Evolutionary conservation across 371 early-diverging fungal species (phyloP).

Genomic region (Mucor indicus): DNA sequence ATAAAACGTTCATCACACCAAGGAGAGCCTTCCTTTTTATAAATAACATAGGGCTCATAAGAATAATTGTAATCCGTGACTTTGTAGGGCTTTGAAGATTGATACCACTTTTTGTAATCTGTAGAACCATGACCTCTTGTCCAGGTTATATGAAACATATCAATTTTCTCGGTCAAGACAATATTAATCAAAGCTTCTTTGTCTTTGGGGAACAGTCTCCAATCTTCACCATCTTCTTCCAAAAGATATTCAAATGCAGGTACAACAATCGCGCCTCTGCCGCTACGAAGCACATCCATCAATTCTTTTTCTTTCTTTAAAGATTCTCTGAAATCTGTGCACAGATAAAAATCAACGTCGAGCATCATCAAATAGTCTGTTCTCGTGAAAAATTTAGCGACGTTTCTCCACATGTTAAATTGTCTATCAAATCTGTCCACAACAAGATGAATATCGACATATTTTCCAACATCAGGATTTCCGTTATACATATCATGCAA

Average conservation of each 20-base stretch:
- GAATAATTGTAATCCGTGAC: slow-evolving; percentile 55
- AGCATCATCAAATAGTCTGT: slow-evolving; percentile 59
- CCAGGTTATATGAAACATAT: slow-evolving; percentile 58
- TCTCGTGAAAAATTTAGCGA: slow-evolving; percentile 60
- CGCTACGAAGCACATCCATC: slow-evolving; percentile 45
- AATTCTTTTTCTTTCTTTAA: slow-evolving; percentile 33
- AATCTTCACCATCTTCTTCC: slow-evolving; percentile 54
- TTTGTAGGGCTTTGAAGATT: slow-evolving; percentile 39
- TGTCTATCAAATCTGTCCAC: slow-evolving; percentile 59
- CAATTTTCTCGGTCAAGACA: slow-evolving; percentile 45
- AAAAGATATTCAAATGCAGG: slow-evolving; percentile 60
- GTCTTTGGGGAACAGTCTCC: slow-evolving; percentile 46
- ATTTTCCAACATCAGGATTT: slow-evolving; percentile 49
- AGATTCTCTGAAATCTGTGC: slow-evolving; percentile 53
- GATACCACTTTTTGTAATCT: slow-evolving; percentile 54
- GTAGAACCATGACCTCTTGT: slow-evolving; percentile 60
- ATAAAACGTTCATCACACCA: slow-evolving; percentile 72
- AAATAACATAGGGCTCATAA: slow-evolving; percentile 65
- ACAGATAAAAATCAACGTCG: slow-evolving; percentile 61
- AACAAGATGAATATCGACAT: slow-evolving; percentile 58
- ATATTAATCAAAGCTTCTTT: slow-evolving; percentile 39
- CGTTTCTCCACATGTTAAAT: slow-evolving; percentile 68
- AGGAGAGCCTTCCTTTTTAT: slow-evolving; percentile 58
- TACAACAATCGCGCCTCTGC: slow-evolving; percentile 52
- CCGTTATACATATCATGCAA: slow-evolving; percentile 47